Percentiles rank a stretch among this genome's conserved stretches.
Conservation (phyloP, 1,139 yeast genomes). For the Wickerhamomyces sp. region DNA sequence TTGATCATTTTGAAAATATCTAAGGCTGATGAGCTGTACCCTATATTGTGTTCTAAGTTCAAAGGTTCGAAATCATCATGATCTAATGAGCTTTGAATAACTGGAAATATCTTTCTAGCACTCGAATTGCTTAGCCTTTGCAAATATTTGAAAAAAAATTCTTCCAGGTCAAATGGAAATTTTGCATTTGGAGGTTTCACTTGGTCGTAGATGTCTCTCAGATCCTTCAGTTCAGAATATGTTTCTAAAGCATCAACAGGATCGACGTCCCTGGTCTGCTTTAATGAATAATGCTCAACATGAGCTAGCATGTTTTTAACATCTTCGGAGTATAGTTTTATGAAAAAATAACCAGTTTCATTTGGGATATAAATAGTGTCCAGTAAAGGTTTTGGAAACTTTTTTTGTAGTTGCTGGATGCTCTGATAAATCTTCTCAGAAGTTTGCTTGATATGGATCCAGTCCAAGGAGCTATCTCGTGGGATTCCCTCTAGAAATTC, state of each 20-base stretch:
- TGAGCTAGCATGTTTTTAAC: constrained; percentile 56
- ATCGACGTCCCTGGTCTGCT: constrained; percentile 33
- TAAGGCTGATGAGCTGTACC: constrained; percentile 53
- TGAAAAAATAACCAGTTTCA: constrained; percentile 51
- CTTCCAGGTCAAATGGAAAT: constrained; percentile 58
- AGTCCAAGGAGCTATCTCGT: constrained; percentile 53
- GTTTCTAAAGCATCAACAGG: constrained; percentile 60
- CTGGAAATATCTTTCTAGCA: constrained; percentile 41
- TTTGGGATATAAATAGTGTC: constrained; percentile 54
- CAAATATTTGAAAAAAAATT: constrained; percentile 54
- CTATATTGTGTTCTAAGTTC: constrained; percentile 35
- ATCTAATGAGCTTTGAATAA: constrained; percentile 51
- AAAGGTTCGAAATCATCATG: constrained; percentile 55
- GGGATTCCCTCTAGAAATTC: constrained; percentile 56
- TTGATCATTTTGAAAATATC: constrained; percentile 65
- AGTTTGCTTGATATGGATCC: constrained; percentile 55
- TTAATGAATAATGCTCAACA: constrained; percentile 41
- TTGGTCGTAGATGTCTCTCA: constrained; percentile 51
- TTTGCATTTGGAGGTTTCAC: constrained; percentile 32
- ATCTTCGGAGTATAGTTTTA: constrained; percentile 62
- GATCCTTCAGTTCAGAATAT: constrained; percentile 51
- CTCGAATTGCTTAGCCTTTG: constrained; percentile 54
- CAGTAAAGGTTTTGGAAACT: constrained; percentile 58
- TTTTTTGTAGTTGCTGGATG: constrained; percentile 51
- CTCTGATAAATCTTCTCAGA: constrained; percentile 52